Base-by-base conservation (phyloP, 306 rosid species). In the Heteromeles arbutifolia region DNA sequence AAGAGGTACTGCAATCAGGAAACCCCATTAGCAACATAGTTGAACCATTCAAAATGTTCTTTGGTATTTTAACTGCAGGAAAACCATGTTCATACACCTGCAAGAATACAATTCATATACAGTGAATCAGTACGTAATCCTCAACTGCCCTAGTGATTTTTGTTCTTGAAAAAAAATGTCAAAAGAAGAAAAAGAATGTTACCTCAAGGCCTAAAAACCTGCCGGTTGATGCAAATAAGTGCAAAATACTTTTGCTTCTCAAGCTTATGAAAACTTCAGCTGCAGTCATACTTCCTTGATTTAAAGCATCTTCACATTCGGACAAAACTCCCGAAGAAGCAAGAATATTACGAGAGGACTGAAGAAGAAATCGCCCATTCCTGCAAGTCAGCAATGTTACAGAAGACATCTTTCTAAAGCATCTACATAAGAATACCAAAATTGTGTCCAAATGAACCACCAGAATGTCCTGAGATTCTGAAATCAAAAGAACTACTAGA, bases 201-300 rank as follows among this genome's bases (percentile, higher is more conserved):
- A 92, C 99, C 98, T 96, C 91, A 45, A 96, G 96, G 79, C 99
- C 97, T 75, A 92, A 80, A 87, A 90, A 91, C 82, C 91, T 87
- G 77, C 98, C 92, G 68, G 91, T 88, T 48, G 97, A 96, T 29
- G 99, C 93, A 85, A 89, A 96, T 70, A 96, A 78, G 84, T 96
- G 98, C 91, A 96, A 83, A 80, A 92, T 73, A 76, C 98, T 92
- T 84, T 85, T 93, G 88, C 86, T 89, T 89, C 98, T 96, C 93
- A 96, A 80, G 85, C 84, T 96, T 70, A 85, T 75, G 83, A 96
- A 96, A 82, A 87, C 92, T 63, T 92, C 99, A 31, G 91, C 93
- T 13, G 98, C 98, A 79, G 83, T 82, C 87, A 87, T 86, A 29
- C 87, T 90, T 85, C 98, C 98, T 79, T 90, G 99, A 84, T 96